Evolutionary conservation across 2,329 filamentous ascomycete genomes (phyloP).

Genomic region (Cladosporium velox): DNA sequence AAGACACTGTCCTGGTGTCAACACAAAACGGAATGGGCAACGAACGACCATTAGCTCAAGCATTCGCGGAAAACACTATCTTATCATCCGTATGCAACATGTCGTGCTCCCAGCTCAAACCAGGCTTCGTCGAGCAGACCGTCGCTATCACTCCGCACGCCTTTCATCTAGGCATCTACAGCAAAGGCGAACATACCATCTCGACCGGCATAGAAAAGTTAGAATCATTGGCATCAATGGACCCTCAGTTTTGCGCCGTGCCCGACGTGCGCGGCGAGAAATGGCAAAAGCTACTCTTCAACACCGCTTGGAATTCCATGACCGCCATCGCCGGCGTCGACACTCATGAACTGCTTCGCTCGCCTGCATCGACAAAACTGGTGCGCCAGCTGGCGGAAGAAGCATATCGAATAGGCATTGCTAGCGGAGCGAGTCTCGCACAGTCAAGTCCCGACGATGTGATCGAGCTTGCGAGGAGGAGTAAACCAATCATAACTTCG

Average conservation of each 20-base stretch:
- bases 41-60: slow-evolving; percentile 24
- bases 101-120: slow-evolving; percentile 26
- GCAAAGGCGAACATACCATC: slow-evolving; percentile 5
- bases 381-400: not conserved
- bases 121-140: slow-evolving; percentile 27
- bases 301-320: slow-evolving; percentile 29
- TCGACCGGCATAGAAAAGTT: not conserved
- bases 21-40: slow-evolving; percentile 31
- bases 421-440: not conserved
- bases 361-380: not conserved
- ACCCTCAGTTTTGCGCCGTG: slow-evolving; percentile 25
- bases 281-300: slow-evolving; percentile 32
- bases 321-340: slow-evolving; percentile 26
- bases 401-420: not conserved
- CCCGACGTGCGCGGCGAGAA: slow-evolving; percentile 25
- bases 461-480: not conserved
- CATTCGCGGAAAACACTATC: slow-evolving; percentile 28
- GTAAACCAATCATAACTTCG: not conserved
- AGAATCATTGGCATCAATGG: slow-evolving; percentile 14
- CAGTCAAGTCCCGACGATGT: not conserved
- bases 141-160: slow-evolving; percentile 26
- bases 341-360: not conserved
- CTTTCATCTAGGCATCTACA: slow-evolving; percentile 22
- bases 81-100: slow-evolving; percentile 31
- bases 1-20: slow-evolving; percentile 6